These are phyloP conservation scores for Aphanoascus verrucosus DNA, from an alignment of 2,329 filamentous ascomycete species.

Conservation along the genomic window DNA sequence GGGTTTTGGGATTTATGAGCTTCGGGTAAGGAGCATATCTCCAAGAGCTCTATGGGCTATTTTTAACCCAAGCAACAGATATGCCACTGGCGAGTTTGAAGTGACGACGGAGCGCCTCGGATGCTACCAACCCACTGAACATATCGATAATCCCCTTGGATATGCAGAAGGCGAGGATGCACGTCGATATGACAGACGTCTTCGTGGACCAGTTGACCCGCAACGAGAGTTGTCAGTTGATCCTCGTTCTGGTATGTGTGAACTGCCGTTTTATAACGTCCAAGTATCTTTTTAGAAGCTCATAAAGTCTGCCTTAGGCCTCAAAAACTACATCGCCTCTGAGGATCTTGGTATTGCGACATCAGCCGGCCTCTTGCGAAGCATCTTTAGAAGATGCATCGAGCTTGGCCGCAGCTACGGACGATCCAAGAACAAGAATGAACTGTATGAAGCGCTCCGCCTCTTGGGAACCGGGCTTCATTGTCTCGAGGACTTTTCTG, in stretches of 20 bases:
- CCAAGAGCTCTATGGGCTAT: not conserved
- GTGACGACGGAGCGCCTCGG: conserved; percentile 69
- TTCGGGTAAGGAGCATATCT: conserved; percentile 51
- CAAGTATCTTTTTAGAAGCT: not conserved
- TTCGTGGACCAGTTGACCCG: conserved; percentile 75
- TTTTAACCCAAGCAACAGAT: conserved; percentile 20
- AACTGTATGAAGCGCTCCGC: conserved; percentile 76
- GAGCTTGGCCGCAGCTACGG: conserved; percentile 68
- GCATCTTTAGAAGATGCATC: conserved; percentile 62
- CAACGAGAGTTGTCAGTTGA: conserved; percentile 68
- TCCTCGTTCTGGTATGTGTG: conserved; percentile 48
- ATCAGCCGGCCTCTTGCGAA: conserved; percentile 64
- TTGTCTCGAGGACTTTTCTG: conserved; percentile 84
- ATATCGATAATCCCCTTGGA: conserved; percentile 69
- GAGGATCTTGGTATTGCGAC: conserved; percentile 69
- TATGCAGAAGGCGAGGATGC: conserved; percentile 86
- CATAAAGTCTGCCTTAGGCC: conserved; percentile 28
- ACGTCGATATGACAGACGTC: conserved; percentile 64
- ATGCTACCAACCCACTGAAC: conserved; percentile 71
- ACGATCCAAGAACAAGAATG: conserved; percentile 55
- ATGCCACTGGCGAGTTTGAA: conserved; percentile 71
- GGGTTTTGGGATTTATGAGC: conserved; percentile 79
- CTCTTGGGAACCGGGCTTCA: conserved; percentile 80
- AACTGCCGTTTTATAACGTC: not conserved
- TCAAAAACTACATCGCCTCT: conserved; percentile 94